A percentile compares a stretch with the other conserved stretches of the same genome.
Evolutionary conservation across 495 filamentous ascomycete species (phyloP).

Genomic region (Xylaria telfairii): DNA sequence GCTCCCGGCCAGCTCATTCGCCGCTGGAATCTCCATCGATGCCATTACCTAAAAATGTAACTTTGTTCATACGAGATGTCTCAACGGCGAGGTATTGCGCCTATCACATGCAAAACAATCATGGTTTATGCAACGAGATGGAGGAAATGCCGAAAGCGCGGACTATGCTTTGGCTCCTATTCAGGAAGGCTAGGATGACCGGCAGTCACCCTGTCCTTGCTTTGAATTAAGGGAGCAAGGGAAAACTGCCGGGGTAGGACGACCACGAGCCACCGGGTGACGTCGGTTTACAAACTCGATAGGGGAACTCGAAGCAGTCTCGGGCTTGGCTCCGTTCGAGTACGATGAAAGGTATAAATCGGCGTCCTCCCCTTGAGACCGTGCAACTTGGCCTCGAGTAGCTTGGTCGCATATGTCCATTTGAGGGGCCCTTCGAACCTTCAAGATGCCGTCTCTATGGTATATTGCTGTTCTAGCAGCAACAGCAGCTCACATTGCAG

Average conservation of each 20-base stretch:
- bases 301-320: not conserved
- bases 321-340: not conserved
- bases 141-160: not conserved
- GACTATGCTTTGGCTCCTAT: not conserved
- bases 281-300: slow-evolving; percentile 1
- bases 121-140: not conserved
- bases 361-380: not conserved
- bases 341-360: not conserved
- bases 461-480: slow-evolving; percentile 26
- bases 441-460: slow-evolving; percentile 33
- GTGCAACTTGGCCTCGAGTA: not conserved
- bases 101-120: slow-evolving; percentile 20
- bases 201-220: not conserved
- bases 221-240: not conserved
- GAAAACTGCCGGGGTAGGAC: not conserved
- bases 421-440: not conserved
- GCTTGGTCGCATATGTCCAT: not conserved
- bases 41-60: slow-evolving; percentile 21
- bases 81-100: not conserved
- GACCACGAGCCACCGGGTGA: not conserved
- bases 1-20: not conserved
- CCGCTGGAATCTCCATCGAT: not conserved
- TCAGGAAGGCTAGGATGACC: not conserved
- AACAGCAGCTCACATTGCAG: slow-evolving; percentile 25
- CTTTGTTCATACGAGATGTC: not conserved